phyloP scores from a whole-genome alignment of 768 basidiomycete genomes.

The Termitomyces heimii region DNA sequence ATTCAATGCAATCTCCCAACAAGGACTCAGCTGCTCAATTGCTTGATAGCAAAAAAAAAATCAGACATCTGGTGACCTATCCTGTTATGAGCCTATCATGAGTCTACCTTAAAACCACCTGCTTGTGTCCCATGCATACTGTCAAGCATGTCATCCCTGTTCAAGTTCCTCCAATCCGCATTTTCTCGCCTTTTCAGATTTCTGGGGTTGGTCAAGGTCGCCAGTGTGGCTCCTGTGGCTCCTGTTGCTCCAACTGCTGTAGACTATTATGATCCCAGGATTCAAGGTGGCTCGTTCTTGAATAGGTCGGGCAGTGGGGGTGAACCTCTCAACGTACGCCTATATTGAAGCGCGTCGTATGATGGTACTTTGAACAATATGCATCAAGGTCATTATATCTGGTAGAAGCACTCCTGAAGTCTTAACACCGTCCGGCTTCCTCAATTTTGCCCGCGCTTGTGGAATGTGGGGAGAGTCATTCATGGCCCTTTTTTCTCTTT shows the following conservation, averaged over 20 bases:
- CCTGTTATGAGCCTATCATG: not conserved
- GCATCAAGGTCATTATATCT: conserved; percentile 47
- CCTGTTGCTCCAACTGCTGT: conserved; percentile 3
- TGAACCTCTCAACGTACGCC: conserved; percentile 24
- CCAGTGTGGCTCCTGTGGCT: not conserved
- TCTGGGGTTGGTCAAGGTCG: not conserved
- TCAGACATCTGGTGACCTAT: not conserved
- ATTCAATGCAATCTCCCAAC: not conserved
- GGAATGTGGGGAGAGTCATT: conserved; percentile 40
- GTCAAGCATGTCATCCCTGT: conserved; percentile 2
- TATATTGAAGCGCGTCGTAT: not conserved
- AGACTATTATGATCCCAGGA: conserved; percentile 18
- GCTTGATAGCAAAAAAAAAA: not conserved
- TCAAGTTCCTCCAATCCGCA: not conserved
- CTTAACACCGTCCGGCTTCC: conserved; percentile 38
- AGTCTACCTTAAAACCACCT: conserved; percentile 2
- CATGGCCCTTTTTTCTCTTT: not conserved
- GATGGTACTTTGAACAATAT: not conserved
- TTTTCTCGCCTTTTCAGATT: not conserved
- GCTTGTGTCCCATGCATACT: not conserved
- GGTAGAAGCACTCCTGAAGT: conserved; percentile 43
- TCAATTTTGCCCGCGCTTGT: conserved; percentile 47
- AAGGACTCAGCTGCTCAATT: conserved; percentile 1
- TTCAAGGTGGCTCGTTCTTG: conserved; percentile 16
- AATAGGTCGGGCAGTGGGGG: conserved; percentile 19